Conservation (phyloP, 2,329 filamentous ascomycete species). For the Aspergillus arachidicola region DNA sequence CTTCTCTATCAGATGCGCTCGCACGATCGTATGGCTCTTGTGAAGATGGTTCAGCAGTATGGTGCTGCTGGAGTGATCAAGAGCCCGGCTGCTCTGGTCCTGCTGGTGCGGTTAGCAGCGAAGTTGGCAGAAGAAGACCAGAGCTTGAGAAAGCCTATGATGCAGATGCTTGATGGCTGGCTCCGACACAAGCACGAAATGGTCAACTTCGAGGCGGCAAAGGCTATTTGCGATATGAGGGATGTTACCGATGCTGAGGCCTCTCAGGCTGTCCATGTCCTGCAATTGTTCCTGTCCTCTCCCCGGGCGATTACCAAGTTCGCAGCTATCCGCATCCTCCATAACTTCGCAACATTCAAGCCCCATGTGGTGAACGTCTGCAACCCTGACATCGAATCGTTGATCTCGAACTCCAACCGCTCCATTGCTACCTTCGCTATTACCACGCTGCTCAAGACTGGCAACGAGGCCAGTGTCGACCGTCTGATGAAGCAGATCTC, state of each 20-base stretch:
- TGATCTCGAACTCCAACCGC: constrained; percentile 95
- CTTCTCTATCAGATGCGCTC: constrained; percentile 96
- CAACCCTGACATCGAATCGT: constrained; percentile 95
- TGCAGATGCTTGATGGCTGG: constrained; percentile 94
- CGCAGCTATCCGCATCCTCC: constrained; percentile 91
- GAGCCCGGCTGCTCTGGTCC: constrained; percentile 87
- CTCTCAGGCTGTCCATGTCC: constrained; percentile 86
- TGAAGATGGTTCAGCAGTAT: constrained; percentile 99
- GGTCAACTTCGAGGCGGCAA: constrained; percentile 99
- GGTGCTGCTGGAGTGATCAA: constrained; percentile 88
- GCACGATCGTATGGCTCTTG: constrained; percentile 95
- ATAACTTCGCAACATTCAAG: constrained; percentile 96
- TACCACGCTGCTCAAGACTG: constrained; percentile 95
- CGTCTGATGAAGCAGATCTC: constrained; percentile 98
- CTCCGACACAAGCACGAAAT: constrained; percentile 98
- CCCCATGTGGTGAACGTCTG: constrained; percentile 87
- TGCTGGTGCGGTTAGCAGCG: constrained; percentile 89
- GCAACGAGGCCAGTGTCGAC: constrained; percentile 96
- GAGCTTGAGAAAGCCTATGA: constrained; percentile 90
- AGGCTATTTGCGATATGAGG: constrained; percentile 93
- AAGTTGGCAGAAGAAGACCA: constrained; percentile 93
- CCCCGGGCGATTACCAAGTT: constrained; percentile 97
- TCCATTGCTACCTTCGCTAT: constrained; percentile 98
- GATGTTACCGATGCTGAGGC: constrained; percentile 92
- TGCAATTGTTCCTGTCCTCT: constrained; percentile 95